A percentile compares a stretch with the other conserved stretches of the same genome.
phyloP scores from a whole-genome alignment of 257 asterid species.

The Gynochthodes officinalis region DNA sequence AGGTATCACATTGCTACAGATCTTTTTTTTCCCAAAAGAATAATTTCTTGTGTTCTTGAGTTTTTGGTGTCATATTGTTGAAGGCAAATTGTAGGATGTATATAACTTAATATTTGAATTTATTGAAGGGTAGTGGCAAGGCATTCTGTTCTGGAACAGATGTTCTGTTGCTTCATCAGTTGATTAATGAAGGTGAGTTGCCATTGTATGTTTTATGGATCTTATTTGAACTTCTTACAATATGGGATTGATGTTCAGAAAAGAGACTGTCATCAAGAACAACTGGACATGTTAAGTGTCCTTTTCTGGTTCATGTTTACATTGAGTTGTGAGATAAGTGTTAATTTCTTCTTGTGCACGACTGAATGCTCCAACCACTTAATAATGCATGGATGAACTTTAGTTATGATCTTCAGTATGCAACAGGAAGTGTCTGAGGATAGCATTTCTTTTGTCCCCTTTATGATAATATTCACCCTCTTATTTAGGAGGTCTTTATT shows the following conservation, averaged over 20 bases:
- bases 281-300: neutral
- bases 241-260: neutral
- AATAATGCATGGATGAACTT: neutral
- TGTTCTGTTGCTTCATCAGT: conserved; percentile 51
- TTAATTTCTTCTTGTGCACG: neutral
- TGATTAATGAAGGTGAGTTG: conserved; percentile 72
- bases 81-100: neutral
- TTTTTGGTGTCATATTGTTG: neutral
- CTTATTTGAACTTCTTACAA: neutral
- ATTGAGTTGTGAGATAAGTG: neutral
- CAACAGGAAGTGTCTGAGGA: neutral
- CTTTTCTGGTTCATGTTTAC: neutral
- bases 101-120: conserved; percentile 25
- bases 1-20: conserved; percentile 42
- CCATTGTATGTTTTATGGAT: neutral
- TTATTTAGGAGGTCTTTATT: neutral
- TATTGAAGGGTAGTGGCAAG: conserved; percentile 60
- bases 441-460: neutral
- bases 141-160: conserved; percentile 93
- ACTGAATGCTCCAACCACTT: neutral
- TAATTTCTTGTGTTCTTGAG: neutral
- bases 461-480: neutral
- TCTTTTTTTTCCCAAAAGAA: neutral
- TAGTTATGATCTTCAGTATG: neutral
- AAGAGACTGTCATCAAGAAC: neutral